Conservation (phyloP, 768 basidiomycete species). For the Rubroboletus satanas region DNA sequence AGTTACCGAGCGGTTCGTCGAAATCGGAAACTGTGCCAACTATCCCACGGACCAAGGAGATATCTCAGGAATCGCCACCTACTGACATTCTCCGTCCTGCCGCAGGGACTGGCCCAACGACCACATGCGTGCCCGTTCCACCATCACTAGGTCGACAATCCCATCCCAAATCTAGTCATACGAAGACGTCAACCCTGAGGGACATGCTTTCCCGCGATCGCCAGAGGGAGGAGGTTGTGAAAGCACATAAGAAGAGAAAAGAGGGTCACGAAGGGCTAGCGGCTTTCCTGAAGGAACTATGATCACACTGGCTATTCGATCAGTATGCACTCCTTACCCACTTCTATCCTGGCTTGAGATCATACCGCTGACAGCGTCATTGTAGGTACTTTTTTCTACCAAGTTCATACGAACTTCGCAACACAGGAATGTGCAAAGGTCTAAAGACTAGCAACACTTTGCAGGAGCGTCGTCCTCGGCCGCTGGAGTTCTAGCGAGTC, state of each 20-base stretch:
- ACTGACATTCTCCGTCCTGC: background rate
- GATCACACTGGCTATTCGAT: background rate
- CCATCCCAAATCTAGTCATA: slow-evolving; percentile 36
- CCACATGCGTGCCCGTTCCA: background rate
- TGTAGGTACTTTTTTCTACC: background rate
- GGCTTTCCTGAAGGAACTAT: slow-evolving; percentile 40
- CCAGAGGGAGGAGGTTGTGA: slow-evolving; percentile 36
- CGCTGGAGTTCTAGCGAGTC: background rate
- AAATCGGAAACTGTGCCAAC: background rate
- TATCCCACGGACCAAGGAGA: background rate
- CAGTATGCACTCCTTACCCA: background rate
- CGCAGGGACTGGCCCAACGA: background rate
- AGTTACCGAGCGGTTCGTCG: background rate
- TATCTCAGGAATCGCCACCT: background rate
- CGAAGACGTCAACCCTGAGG: slow-evolving; percentile 48
- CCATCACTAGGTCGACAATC: slow-evolving; percentile 24
- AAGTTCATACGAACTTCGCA: too few species aligned
- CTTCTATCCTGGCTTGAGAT: background rate
- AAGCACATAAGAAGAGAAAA: slow-evolving; percentile 19
- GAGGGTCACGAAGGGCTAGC: slow-evolving; percentile 42
- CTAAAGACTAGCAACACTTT: background rate
- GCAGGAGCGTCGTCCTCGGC: too few species aligned
- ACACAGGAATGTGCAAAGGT: background rate
- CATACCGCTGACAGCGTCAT: background rate
- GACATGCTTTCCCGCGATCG: slow-evolving; percentile 62